Percentiles rank a stretch among this genome's conserved stretches.
These are phyloP conservation scores for Erodium texanum DNA, from an alignment of 441 rosid species.

Conservation along the genomic window DNA sequence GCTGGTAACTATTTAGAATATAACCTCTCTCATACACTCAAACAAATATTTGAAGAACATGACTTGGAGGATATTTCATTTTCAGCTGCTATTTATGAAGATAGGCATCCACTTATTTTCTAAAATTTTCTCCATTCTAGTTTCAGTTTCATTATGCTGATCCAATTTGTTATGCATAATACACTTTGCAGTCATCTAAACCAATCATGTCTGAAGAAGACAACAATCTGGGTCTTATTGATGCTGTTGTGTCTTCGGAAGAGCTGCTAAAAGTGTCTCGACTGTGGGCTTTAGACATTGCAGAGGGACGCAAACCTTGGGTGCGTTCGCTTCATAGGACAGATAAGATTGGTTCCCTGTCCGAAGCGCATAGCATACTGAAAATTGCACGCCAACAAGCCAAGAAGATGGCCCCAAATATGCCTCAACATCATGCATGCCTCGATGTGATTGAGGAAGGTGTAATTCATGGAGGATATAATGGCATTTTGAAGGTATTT, in stretches of 20 bases:
- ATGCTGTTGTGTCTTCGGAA: constrained; percentile 60
- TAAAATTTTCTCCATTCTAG: not conserved
- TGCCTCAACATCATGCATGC: constrained; percentile 82
- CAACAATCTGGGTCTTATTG: constrained; percentile 70
- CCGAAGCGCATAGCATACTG: constrained; percentile 66
- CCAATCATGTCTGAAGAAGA: constrained; percentile 85
- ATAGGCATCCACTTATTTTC: not conserved
- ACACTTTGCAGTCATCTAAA: constrained; percentile 57
- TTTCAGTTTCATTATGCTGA: constrained; percentile 11
- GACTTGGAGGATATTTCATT: not conserved
- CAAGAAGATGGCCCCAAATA: constrained; percentile 62
- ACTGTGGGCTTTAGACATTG: constrained; percentile 80
- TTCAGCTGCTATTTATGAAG: constrained; percentile 1
- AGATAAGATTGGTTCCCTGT: constrained; percentile 73
- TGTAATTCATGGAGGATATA: constrained; percentile 78
- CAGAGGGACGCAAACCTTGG: constrained; percentile 69
- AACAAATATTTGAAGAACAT: constrained; percentile 1
- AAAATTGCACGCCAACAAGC: constrained; percentile 56
- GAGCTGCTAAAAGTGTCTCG: constrained; percentile 72
- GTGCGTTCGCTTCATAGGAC: constrained; percentile 71
- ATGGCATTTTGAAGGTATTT: constrained; percentile 72
- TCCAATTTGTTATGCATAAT: not conserved
- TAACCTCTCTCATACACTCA: not conserved
- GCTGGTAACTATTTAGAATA: constrained; percentile 41
- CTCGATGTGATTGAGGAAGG: constrained; percentile 93